These are phyloP conservation scores for Streptanthus diversifolius DNA, from an alignment of 345 rosid species.

Conservation along the genomic window DNA sequence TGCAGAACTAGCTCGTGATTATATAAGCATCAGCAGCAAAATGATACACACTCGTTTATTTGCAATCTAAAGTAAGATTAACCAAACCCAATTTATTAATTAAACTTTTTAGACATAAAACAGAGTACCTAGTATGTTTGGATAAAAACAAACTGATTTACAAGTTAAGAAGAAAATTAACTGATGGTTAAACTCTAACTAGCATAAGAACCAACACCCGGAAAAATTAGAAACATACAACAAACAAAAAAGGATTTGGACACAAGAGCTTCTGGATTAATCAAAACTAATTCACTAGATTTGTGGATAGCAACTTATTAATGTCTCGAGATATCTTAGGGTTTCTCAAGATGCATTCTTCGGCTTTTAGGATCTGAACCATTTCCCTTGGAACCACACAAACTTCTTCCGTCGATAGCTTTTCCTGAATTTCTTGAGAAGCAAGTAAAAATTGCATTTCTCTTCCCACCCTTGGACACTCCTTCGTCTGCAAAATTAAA, in stretches of 20 bases:
- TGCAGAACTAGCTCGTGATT: background rate
- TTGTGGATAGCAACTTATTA: background rate
- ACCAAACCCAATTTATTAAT: background rate
- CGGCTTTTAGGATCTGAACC: conserved; percentile 16
- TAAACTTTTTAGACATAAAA: background rate
- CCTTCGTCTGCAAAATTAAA: background rate
- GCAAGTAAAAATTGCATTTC: conserved; percentile 32
- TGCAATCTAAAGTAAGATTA: background rate
- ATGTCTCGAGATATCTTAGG: conserved; percentile 20
- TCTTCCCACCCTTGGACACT: background rate
- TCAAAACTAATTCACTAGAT: background rate
- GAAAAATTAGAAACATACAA: background rate
- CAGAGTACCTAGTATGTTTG: background rate
- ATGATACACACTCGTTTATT: background rate
- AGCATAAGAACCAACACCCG: background rate
- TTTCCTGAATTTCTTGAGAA: conserved; percentile 44
- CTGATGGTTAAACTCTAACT: conserved; percentile 12
- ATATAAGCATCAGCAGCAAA: background rate
- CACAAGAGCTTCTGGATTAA: background rate
- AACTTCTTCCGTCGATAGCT: conserved; percentile 35
- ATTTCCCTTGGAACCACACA: conserved; percentile 43
- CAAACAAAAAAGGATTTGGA: background rate
- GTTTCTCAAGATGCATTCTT: conserved; percentile 18
- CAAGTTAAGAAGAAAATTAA: conserved; percentile 19
- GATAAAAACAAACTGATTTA: conserved; percentile 5